Percentiles rank a stretch among this genome's conserved stretches.
These are phyloP conservation scores for Mycena crocata DNA, from an alignment of 768 basidiomycete genomes.

Conservation along the genomic window DNA sequence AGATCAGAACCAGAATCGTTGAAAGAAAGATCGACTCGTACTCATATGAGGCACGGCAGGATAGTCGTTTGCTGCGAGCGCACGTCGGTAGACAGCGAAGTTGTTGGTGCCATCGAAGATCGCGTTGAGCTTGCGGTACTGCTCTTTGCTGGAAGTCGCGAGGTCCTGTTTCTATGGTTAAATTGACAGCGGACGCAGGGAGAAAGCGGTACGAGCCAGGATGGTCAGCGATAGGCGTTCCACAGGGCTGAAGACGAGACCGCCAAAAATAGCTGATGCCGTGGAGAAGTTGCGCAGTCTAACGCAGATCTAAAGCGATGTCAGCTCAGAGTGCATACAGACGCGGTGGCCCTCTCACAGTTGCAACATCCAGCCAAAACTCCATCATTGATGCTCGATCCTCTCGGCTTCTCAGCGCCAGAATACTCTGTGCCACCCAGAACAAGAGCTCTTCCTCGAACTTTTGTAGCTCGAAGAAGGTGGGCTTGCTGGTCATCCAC, in stretches of 20 bases:
- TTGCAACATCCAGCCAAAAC: slow-evolving; percentile 60
- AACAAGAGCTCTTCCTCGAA: slow-evolving; percentile 42
- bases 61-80: slow-evolving; percentile 35
- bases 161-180: slow-evolving; percentile 35
- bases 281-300: slow-evolving; percentile 58
- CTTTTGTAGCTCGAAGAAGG: slow-evolving; percentile 40
- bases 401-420: slow-evolving; percentile 32
- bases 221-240: slow-evolving; percentile 50
- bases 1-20: background rate
- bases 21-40: slow-evolving; percentile 26
- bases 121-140: slow-evolving; percentile 43
- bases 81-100: slow-evolving; percentile 41
- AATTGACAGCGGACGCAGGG: background rate
- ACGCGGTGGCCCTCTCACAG: slow-evolving; percentile 46
- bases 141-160: slow-evolving; percentile 39
- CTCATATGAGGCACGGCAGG: slow-evolving; percentile 51
- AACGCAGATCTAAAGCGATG: slow-evolving; percentile 54
- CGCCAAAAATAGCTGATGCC: slow-evolving; percentile 54
- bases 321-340: slow-evolving; percentile 7
- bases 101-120: slow-evolving; percentile 46
- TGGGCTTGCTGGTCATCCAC: slow-evolving; percentile 50
- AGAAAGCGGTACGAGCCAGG: slow-evolving; percentile 40
- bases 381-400: slow-evolving; percentile 46
- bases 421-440: slow-evolving; percentile 53
- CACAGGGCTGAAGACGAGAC: slow-evolving; percentile 54